Evolutionary conservation across 306 rosid genomes (phyloP).

Genomic region (Castanospermum australe): DNA sequence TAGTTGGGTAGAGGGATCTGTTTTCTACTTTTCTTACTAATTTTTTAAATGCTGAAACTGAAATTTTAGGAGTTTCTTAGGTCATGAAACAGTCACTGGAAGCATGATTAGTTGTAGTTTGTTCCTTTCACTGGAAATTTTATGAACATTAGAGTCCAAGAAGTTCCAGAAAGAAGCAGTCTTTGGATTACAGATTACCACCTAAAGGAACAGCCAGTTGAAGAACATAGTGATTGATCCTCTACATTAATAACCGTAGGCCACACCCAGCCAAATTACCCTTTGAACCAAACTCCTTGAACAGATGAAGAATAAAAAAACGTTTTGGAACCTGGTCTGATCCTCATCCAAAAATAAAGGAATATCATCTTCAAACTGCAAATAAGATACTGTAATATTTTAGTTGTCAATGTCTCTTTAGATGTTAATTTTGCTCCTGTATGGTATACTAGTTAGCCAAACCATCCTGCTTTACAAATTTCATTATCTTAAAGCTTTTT

Average conservation of each 20-base stretch:
- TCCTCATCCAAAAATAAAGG: too few relatives aligned
- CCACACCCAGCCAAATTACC: not conserved
- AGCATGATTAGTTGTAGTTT: not conserved
- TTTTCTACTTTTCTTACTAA: not conserved
- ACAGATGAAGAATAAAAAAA: not conserved
- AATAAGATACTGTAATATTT: not conserved
- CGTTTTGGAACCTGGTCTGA: too few relatives aligned
- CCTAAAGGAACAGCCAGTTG: not conserved
- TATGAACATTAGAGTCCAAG: not conserved
- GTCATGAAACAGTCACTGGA: not conserved
- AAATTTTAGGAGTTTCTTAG: not conserved
- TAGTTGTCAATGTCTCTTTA: not conserved
- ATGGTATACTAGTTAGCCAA: not conserved
- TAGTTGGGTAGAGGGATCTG: not conserved
- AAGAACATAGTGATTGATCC: not conserved
- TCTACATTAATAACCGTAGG: not conserved
- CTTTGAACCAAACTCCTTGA: not conserved
- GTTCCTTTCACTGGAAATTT: not conserved
- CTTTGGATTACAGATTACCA: not conserved
- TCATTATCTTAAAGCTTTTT: not conserved
- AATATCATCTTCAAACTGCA: not conserved
- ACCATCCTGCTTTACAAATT: not conserved
- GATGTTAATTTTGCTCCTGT: not conserved
- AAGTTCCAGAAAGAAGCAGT: not conserved
- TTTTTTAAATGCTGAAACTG: not conserved